Evolutionary conservation across 768 basidiomycete genomes (phyloP), one percentile per base, ranked within the genome.

Genomic region (Astraeus odoratus): DNA sequence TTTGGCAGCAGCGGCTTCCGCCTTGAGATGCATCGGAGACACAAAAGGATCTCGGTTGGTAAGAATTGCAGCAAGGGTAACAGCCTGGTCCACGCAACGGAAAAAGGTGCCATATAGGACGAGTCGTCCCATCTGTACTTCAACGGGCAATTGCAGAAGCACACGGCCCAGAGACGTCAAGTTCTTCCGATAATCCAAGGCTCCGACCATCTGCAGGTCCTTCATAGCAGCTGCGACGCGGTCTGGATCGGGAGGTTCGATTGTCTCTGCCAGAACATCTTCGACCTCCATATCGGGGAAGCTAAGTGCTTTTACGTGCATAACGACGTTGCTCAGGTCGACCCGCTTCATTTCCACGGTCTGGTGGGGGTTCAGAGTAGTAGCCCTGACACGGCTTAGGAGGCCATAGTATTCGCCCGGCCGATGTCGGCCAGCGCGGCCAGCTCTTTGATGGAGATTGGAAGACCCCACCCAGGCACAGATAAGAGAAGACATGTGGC

Each of bases 261-360:
- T 96, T 10, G 84, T 75, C 9, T 78, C 81, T 1, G 78, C 80
- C 27, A 97, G 72, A 18, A 96, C 91, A 48, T 94, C 85, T 57
- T 94, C 86, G 5, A 91, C 87, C 23, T 78, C 67, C 80, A 92
- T 80, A 35, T 78, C 80, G 5, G 89, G 87, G 60, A 96, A 85
- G 60, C 90, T 82, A 27, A 96, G 75, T 8, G 92, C 92, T 57
- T 95, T 96, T 63, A 97, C 79, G 59, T 93, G 93, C 93, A 97
- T 97, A 13, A 95, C 90, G 38, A 94, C 84, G 57, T 92, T 91
- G 55, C 81, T 87, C 53, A 95, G 61, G 63, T 93, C 91, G 10
- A 84, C 79, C 26, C 92, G 76, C 60, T 90, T 90, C 92, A 97
- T 97, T 69, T 96, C 94, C 29, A 96, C 94, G 1, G 82, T 82